These are phyloP conservation scores for Falciphora oryzae DNA, from an alignment of 2,329 filamentous ascomycete species.

Conservation along the genomic window DNA sequence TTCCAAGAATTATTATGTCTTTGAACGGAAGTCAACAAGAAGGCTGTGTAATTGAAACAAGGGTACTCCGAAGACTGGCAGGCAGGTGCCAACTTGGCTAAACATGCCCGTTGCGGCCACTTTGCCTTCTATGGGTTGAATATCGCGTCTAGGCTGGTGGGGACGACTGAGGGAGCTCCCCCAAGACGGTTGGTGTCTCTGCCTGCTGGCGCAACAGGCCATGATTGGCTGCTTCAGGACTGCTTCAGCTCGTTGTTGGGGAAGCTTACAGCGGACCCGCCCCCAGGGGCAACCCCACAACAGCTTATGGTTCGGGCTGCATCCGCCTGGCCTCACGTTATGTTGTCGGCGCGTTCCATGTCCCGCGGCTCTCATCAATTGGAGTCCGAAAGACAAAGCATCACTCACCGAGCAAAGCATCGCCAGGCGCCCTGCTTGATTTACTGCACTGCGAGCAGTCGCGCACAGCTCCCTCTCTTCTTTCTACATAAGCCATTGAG, in stretches of 20 bases:
- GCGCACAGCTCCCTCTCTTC: neutral
- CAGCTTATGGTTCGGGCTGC: neutral
- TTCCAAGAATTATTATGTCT: neutral
- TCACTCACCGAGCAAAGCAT: neutral
- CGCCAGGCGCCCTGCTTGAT: neutral
- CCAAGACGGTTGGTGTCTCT: neutral
- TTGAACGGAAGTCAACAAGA: neutral
- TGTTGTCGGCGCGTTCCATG: neutral
- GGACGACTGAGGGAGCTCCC: too few relatives aligned
- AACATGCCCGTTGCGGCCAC: neutral
- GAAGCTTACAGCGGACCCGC: neutral
- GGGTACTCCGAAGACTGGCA: neutral
- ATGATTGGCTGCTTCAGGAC: neutral
- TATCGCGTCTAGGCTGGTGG: too few relatives aligned
- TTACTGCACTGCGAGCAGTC: neutral
- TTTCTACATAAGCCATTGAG: neutral
- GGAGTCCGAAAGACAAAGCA: neutral
- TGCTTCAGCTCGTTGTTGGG: neutral
- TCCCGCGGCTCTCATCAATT: neutral
- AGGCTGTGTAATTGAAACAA: neutral
- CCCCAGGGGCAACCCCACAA: neutral
- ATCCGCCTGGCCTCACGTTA: neutral
- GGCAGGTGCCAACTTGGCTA: neutral
- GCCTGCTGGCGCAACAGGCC: neutral
- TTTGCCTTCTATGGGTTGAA: neutral